Base-by-base conservation (phyloP, 169 alveolate genomes). In the Theileria equi region DNA sequence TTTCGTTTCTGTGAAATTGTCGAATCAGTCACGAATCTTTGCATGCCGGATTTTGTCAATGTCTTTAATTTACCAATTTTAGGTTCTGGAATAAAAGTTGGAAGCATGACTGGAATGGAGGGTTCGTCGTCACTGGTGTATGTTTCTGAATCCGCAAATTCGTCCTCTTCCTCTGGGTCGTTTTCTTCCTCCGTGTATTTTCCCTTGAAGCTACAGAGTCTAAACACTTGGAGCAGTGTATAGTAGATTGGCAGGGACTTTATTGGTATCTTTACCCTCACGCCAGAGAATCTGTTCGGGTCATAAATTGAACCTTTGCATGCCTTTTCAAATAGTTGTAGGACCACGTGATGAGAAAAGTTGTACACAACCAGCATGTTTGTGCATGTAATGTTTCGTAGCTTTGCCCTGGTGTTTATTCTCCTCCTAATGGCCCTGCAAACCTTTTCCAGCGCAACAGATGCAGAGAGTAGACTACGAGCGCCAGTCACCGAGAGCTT, bases 401-500 rank as follows among this genome's bases (percentile, higher is more conserved):
- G 62, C 26, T 60, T 26, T 5, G 88, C 88, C 17, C 53, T 62
- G 59, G 61, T 81, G 72, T 71, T 71, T 28, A 81, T 61, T 28
- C 88, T 38, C 49, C 71, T 59, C 40, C 85, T 69, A 45, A 86
- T 57, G 28, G 84, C 88, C 16, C 81, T 58, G 70, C 86, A 79
- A 16, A 86, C 45, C 80, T 86, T 86, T 63, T 79, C 81, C 83
- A 86, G 61, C 2, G 84, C 90, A 28, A 80, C 73, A 34, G 88
- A 80, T 11, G 83, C 72, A 2, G 88, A 68, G 50, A 78, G 70
- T 8, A 86, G 47, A 16, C 89, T 81, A 54, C 76, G 69, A 38
- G 79, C 88, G 21, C 92, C 92, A 21, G 90, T 86, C 44, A 82
- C 47, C 13, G 85, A 71, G 5, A 86, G 71, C 72, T 81, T 86